Evolutionary conservation across 208 protist species (phyloP), one percentile per base, ranked within the genome.

Genomic region (Crithidia bombi): DNA sequence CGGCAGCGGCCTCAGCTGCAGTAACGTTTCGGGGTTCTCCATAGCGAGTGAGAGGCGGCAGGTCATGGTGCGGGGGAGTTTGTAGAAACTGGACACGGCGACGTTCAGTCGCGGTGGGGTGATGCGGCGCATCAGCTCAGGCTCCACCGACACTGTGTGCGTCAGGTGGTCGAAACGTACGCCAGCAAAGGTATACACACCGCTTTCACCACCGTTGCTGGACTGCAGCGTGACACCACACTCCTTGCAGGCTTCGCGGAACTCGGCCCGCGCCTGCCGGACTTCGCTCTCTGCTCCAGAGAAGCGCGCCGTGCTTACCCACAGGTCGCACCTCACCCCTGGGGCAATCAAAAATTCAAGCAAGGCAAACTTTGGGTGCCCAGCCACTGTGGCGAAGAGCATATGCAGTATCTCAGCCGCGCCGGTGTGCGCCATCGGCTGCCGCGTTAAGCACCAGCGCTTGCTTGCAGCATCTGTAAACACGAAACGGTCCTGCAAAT

Each of bases 401-500:
- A 67, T 32, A 23, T 66, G 58, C n/a, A 62, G 23, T 19, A 63
- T 47, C 44, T 74, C 69, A 19, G 39, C 33, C 15, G 51, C 50
- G 6, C 65, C 50, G 35, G 30, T 62, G 69, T 74, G 59, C 3
- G n/a, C 32, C 49, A 74, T 56, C 14, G 58, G 59, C 19, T 68
- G 39, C 36, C 59, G 69, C 32, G 58, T 73, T 15, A 66, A 11
- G 30, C 68, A 73, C 58, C 68, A 73, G 19, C 58, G 46, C 17
- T 47, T 61, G 2, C 33, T 26, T 25, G 41, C 47, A 1, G 58
- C 58, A 32, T 66, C 58, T 9, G 57, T 73, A 39, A 73, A 73
- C 28, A 73, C 58, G 32, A 73, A 73, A 39, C 58, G 49, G 30
- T 73, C 58, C 50, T 73, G 68, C 41, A 61, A 6, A 1, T 61